Conservation (phyloP, 805 yeast species). For the Pichia cabralensis region DNA sequence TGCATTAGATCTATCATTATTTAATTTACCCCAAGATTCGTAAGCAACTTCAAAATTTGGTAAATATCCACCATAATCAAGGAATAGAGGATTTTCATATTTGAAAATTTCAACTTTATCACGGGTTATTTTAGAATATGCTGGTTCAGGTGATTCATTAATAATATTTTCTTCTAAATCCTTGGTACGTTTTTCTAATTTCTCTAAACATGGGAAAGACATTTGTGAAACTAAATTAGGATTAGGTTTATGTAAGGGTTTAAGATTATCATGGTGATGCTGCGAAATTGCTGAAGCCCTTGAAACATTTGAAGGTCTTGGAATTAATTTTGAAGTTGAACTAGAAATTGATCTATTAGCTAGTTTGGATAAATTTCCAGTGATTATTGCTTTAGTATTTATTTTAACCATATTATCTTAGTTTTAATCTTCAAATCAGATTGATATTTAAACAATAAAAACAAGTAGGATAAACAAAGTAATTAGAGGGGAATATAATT, state of each 20-base stretch:
- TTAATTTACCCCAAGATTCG: constrained; percentile 83
- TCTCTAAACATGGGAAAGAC: constrained; percentile 81
- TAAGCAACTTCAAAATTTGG: constrained; percentile 77
- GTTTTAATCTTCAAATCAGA: too few species aligned
- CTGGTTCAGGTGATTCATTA: constrained; percentile 71
- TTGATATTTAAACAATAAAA: too few species aligned
- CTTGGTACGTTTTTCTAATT: constrained; percentile 45
- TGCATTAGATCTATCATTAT: constrained; percentile 55
- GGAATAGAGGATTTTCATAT: constrained; percentile 47
- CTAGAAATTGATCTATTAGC: too few species aligned
- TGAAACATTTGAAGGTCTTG: constrained; percentile 7
- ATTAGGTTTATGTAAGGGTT: not conserved
- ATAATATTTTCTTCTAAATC: constrained; percentile 23
- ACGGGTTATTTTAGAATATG: constrained; percentile 55
- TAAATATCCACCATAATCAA: constrained; percentile 75
- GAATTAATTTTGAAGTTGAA: constrained; percentile 2
- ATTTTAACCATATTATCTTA: too few species aligned
- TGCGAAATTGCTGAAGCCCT: constrained; percentile 6
- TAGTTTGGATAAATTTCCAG: too few species aligned
- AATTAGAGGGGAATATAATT: too few species aligned
- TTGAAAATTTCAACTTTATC: constrained; percentile 56
- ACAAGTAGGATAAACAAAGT: too few species aligned
- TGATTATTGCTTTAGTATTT: too few species aligned
- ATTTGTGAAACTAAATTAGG: constrained; percentile 33
- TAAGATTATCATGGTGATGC: too few species aligned